Evolutionary conservation across 140 eudicot species (phyloP), one percentile per base, ranked within the genome.

Genomic region (Ambrosia hybrid): DNA sequence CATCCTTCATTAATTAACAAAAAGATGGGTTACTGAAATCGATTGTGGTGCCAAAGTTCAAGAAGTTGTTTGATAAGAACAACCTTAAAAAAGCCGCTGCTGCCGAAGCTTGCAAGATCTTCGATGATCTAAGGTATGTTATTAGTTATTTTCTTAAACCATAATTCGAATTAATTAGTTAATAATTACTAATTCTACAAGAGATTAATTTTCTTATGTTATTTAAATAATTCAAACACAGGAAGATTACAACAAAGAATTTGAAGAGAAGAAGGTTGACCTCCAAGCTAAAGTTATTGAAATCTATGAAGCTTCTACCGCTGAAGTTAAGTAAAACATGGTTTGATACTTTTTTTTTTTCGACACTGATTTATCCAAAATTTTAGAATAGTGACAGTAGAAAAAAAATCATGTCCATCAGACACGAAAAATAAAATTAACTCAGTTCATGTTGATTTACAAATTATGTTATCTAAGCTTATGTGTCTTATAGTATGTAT

Each of bases 201-300:
- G 1, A n/a, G 26, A 30, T 8, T 4, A 46, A 13, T 10, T 56
- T 41, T 55, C 26, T 38, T 52, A 12, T 21, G 4, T 46, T 46
- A 46, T 10, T 46, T 46, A 12, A 26, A 4, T 57, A 8, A 60
- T 59, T 65, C 9, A 30, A n/a, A 53, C 10, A 36, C 84, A 89
- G 98, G 96, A 81, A 69, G 84, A 76, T 52, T 87, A 89, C 57
- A 79, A 72, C 60, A 89, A 81, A 65, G 95, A 86, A 71, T 85
- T 89, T 57, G 98, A 92, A 33, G 96, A 92, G 79, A 92, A 89
- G 79, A 89, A 89, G 85, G 70, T 64, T 34, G 98, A 92, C 46
- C 86, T 89, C 60, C 81, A 89, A 75, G 85, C 92, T 60, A 92
- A 92, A 80, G 96, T 89, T 58, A 15, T 83, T 15, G 96, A 87